Evolutionary conservation across 495 filamentous ascomycete genomes (phyloP).

Genomic region (Lineolata rhizophorae): DNA sequence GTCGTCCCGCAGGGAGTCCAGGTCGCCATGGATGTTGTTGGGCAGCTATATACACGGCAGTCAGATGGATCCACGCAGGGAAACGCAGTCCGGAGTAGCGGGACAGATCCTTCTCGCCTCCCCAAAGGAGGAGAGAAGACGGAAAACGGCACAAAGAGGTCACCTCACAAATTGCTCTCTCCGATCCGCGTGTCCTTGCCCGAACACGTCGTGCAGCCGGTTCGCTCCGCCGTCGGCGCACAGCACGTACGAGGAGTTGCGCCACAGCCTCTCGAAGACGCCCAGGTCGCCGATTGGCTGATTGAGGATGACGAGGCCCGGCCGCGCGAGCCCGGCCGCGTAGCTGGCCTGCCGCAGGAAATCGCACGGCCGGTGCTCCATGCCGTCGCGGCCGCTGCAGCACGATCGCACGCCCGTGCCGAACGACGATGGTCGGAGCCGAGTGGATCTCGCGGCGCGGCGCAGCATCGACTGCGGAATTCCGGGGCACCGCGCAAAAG

Average conservation of each 20-base stretch:
- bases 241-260: conserved; percentile 19
- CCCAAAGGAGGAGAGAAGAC: too few relatives aligned
- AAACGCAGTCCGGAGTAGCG: too few relatives aligned
- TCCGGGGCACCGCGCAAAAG: too few relatives aligned
- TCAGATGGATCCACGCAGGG: neutral
- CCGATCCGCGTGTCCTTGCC: conserved; percentile 14
- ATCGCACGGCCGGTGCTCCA: too few relatives aligned
- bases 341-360: too few relatives aligned
- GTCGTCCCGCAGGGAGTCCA: conserved; percentile 52
- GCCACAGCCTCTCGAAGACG: conserved; percentile 13
- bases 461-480: too few relatives aligned
- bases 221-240: conserved; percentile 91
- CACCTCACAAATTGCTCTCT: conserved; percentile 18
- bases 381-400: too few relatives aligned
- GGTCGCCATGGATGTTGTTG: conserved; percentile 57
- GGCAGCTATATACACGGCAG: conserved; percentile 23
- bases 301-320: conserved; percentile 20
- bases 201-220: conserved; percentile 37
- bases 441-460: too few relatives aligned
- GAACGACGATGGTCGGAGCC: too few relatives aligned
- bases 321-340: neutral
- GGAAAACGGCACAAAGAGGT: too few relatives aligned
- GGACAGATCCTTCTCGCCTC: too few relatives aligned
- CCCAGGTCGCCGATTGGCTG: conserved; percentile 15
- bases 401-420: too few relatives aligned